Evolutionary conservation across 2,329 filamentous ascomycete species (phyloP).

Genomic region (Orbilia blumenaviensis): DNA sequence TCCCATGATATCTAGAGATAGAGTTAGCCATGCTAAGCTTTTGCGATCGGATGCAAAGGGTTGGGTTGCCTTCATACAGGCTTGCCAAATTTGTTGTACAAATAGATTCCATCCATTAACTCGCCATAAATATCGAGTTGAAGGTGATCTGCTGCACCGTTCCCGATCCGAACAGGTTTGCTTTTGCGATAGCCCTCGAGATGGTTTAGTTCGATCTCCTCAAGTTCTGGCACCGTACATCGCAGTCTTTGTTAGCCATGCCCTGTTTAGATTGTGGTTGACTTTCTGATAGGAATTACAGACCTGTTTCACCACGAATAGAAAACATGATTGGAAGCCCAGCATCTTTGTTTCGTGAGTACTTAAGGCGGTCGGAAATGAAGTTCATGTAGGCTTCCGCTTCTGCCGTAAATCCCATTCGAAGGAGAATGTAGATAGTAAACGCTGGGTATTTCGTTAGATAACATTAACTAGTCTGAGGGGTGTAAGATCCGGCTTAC

Average conservation of each 20-base stretch:
- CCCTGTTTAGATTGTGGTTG: constrained; percentile 66
- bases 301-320: constrained; percentile 72
- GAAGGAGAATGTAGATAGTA: constrained; percentile 69
- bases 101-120: constrained; percentile 78
- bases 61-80: constrained; percentile 64
- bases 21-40: constrained; percentile 26
- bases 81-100: constrained; percentile 82
- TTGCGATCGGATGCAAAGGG: not conserved
- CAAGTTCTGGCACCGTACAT: constrained; percentile 39
- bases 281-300: constrained; percentile 70
- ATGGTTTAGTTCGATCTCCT: constrained; percentile 62
- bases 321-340: constrained; percentile 83
- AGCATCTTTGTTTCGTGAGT: constrained; percentile 69
- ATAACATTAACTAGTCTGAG: constrained; percentile 62
- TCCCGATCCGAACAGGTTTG: constrained; percentile 77
- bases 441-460: constrained; percentile 54
- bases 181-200: constrained; percentile 77
- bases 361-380: constrained; percentile 75
- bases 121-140: constrained; percentile 84
- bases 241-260: not conserved
- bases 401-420: constrained; percentile 78
- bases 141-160: constrained; percentile 77
- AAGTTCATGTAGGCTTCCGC: constrained; percentile 81
- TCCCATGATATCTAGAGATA: constrained; percentile 69
- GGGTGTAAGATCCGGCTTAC: constrained; percentile 66